A percentile compares a stretch with the other conserved stretches of the same genome.
Conservation (phyloP, 495 filamentous ascomycete species). For the Lophiostoma macrostomum region DNA sequence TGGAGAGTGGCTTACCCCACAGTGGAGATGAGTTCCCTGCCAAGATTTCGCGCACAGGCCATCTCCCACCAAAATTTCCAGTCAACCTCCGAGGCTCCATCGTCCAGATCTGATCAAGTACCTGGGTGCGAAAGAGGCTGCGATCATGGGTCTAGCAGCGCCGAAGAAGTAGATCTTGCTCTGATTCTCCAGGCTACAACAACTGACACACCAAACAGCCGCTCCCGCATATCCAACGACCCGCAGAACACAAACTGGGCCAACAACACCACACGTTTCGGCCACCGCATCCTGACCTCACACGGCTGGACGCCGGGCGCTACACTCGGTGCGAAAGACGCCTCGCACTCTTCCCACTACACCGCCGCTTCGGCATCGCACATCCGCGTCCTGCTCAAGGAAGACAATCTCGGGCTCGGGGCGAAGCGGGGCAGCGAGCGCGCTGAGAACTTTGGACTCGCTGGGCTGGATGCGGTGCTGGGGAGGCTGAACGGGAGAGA, state of each 20-base stretch:
- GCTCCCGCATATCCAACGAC: constrained; percentile 77
- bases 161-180: constrained; percentile 29
- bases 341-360: constrained; percentile 68
- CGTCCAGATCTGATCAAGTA: too few relatives aligned
- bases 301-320: constrained; percentile 89
- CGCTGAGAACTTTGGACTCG: constrained; percentile 75
- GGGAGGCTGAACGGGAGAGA: constrained; percentile 87
- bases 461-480: constrained; percentile 77
- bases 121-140: too few relatives aligned
- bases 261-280: constrained; percentile 73
- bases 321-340: constrained; percentile 70
- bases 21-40: neutral
- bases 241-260: constrained; percentile 94
- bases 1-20: constrained; percentile 16
- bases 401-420: constrained; percentile 85
- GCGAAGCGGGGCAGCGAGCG: constrained; percentile 62
- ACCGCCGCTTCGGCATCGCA: constrained; percentile 73
- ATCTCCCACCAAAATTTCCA: constrained; percentile 5
- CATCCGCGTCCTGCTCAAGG: constrained; percentile 76
- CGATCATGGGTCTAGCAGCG: constrained; percentile 36
- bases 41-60: constrained; percentile 24
- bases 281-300: constrained; percentile 77
- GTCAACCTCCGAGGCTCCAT: neutral
- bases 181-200: neutral
- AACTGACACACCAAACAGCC: constrained; percentile 49